Evolutionary conservation across 2,329 filamentous ascomycete genomes (phyloP).

Genomic region (Talaromyces sp.): DNA sequence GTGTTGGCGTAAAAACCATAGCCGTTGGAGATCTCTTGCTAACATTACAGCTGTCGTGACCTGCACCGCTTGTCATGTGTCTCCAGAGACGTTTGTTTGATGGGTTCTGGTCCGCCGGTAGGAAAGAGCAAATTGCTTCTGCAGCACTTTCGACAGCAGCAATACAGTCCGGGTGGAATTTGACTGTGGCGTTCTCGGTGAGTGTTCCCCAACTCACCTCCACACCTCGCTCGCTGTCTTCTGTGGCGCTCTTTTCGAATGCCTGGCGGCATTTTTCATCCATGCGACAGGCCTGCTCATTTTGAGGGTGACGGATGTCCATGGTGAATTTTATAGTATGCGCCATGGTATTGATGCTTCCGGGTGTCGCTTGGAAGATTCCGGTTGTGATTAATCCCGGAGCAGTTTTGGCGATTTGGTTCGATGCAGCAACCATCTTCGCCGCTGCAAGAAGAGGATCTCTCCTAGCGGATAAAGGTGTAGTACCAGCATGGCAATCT

Average conservation of each 20-base stretch:
- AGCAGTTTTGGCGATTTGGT: constrained; percentile 58
- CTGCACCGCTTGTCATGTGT: constrained; percentile 57
- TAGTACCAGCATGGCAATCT: constrained; percentile 70
- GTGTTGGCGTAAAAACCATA: constrained; percentile 64
- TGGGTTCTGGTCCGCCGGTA: constrained; percentile 30
- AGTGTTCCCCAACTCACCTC: constrained; percentile 58
- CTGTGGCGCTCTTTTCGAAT: constrained; percentile 57
- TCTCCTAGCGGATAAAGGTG: constrained; percentile 59
- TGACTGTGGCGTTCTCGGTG: constrained; percentile 55
- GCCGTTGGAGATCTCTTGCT: constrained; percentile 56
- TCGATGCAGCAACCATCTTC: constrained; percentile 63
- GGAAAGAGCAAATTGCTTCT: constrained; percentile 52
- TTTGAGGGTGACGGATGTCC: constrained; percentile 61
- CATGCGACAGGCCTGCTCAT: constrained; percentile 55
- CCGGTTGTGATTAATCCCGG: constrained; percentile 64
- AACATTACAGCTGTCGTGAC: constrained; percentile 60
- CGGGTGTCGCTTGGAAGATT: constrained; percentile 61
- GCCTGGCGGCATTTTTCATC: constrained; percentile 54
- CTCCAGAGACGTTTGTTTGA: neutral
- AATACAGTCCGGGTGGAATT: constrained; percentile 64
- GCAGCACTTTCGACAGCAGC: constrained; percentile 58
- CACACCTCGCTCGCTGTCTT: constrained; percentile 49
- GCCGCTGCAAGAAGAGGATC: constrained; percentile 65
- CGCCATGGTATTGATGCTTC: constrained; percentile 67
- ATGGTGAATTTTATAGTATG: constrained; percentile 63